A percentile compares a stretch with the other conserved stretches of the same genome.
phyloP scores from a whole-genome alignment of 2,329 filamentous ascomycete species.

The Fusarium cicatricum region DNA sequence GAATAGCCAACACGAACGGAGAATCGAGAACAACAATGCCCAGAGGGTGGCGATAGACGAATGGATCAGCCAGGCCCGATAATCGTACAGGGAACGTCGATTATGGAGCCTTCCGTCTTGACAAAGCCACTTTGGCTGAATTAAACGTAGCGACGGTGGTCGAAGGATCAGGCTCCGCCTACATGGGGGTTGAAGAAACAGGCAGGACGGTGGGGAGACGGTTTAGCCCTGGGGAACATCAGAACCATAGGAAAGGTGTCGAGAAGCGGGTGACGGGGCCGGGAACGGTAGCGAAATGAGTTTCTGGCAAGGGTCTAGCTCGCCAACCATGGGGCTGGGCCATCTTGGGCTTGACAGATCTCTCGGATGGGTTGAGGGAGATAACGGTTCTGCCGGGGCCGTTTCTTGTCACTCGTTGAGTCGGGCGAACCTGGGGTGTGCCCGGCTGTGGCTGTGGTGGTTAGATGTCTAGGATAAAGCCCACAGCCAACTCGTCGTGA shows the following conservation, averaged over 20 bases:
- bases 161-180: constrained; percentile 43
- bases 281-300: constrained; percentile 43
- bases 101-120: constrained; percentile 37
- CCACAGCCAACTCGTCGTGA: constrained; percentile 7
- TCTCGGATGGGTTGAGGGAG: constrained; percentile 33
- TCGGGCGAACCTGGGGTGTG: constrained; percentile 8
- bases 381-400: constrained; percentile 31
- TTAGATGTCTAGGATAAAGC: constrained; percentile 23
- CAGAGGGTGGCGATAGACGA: constrained; percentile 35
- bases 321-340: constrained; percentile 41
- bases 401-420: constrained; percentile 18
- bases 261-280: constrained; percentile 43
- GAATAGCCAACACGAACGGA: constrained; percentile 19
- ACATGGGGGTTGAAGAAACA: constrained; percentile 35
- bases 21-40: constrained; percentile 26
- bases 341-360: constrained; percentile 40
- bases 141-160: constrained; percentile 40
- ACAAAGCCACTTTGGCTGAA: constrained; percentile 38
- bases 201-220: constrained; percentile 40
- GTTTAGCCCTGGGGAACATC: constrained; percentile 33
- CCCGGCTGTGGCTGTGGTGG: constrained; percentile 9
- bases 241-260: constrained; percentile 40
- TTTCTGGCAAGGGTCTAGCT: constrained; percentile 37
- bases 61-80: constrained; percentile 24
- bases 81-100: constrained; percentile 31